A percentile compares a stretch with the other conserved stretches of the same genome.
Conservation (phyloP, 139 green algal species). For the Volvox africanus region DNA sequence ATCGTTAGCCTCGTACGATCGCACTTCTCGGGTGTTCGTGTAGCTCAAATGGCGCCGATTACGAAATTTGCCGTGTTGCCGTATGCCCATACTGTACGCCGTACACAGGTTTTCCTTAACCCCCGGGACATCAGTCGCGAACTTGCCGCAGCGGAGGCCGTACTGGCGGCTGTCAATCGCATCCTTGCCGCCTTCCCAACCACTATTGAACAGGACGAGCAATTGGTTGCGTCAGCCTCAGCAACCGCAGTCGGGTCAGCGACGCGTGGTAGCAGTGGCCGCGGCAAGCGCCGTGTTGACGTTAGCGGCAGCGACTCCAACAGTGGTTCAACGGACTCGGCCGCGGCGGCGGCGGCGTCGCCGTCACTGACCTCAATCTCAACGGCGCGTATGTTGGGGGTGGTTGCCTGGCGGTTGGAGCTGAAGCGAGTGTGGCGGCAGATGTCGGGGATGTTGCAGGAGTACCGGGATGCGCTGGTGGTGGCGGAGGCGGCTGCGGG, state of each 20-base stretch:
- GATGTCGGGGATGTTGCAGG: constrained; percentile 18
- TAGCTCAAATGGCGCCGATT: no score
- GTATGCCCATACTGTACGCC: no score
- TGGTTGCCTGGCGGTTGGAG: constrained; percentile 33
- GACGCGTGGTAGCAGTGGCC: background rate
- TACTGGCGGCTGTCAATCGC: background rate
- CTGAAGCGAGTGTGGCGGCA: constrained; percentile 19
- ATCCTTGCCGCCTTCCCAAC: constrained; percentile 6
- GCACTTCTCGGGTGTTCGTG: no score
- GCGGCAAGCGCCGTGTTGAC: background rate
- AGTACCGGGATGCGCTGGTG: constrained; percentile 23
- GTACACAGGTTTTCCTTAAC: background rate
- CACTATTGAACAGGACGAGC: constrained; percentile 23
- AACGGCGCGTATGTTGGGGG: background rate
- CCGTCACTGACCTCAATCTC: background rate
- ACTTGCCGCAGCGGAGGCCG: background rate
- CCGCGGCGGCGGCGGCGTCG: background rate
- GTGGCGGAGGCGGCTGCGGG: background rate
- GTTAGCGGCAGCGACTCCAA: background rate
- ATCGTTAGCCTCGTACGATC: no score
- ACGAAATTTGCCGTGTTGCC: no score
- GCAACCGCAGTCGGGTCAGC: background rate
- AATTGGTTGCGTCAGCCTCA: background rate
- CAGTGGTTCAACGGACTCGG: background rate
- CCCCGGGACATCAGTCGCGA: constrained; percentile 1